Evolutionary conservation across 306 rosid genomes (phyloP).

Genomic region (Chamaecrista fasciculata): DNA sequence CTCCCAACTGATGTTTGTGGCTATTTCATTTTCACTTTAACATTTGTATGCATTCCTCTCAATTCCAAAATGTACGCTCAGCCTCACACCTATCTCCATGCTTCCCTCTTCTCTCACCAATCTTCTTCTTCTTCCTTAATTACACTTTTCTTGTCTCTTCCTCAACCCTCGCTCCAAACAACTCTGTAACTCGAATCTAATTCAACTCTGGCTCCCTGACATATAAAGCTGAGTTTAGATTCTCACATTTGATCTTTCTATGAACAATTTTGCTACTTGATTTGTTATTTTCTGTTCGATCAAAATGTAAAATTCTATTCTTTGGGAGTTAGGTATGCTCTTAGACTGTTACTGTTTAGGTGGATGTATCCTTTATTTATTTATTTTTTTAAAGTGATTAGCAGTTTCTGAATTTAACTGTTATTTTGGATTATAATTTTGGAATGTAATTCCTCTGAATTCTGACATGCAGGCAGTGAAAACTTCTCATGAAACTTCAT

Average conservation of each 20-base stretch:
- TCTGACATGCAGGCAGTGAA: too few relatives aligned
- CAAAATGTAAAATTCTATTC: neutral
- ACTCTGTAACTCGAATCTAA: too few relatives aligned
- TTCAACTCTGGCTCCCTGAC: neutral
- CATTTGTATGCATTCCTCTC: too few relatives aligned
- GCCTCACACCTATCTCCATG: neutral
- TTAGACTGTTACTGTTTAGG: neutral
- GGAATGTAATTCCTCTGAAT: neutral
- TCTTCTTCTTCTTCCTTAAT: neutral
- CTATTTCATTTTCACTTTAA: too few relatives aligned
- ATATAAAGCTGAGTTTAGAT: slow-evolving; percentile 28
- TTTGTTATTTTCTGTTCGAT: too few relatives aligned
- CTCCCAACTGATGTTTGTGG: too few relatives aligned
- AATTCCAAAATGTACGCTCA: neutral
- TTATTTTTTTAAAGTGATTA: neutral
- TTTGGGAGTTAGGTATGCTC: neutral
- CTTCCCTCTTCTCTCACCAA: neutral
- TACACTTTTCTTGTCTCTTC: neutral
- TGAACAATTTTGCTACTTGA: too few relatives aligned
- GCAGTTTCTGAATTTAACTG: neutral
- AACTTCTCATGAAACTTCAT: too few relatives aligned
- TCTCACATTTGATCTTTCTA: neutral
- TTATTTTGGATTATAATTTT: neutral
- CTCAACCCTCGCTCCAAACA: neutral
- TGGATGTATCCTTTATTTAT: slow-evolving; percentile 10